These are phyloP conservation scores for Ganoderma lucidum DNA, from an alignment of 1,284 basidiomycete species.

Conservation along the genomic window DNA sequence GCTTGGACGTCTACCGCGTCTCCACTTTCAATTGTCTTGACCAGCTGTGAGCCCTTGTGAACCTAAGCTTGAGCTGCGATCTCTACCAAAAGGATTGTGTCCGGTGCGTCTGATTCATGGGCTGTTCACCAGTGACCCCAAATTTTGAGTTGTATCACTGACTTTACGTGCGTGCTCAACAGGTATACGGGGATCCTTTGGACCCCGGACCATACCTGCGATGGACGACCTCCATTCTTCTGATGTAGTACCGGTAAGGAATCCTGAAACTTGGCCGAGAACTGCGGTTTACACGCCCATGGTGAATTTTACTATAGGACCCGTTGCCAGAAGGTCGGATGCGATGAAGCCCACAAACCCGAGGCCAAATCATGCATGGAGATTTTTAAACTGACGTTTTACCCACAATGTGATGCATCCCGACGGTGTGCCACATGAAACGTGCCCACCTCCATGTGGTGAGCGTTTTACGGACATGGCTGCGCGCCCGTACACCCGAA, in stretches of 20 bases:
- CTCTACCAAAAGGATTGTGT: background rate
- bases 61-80: background rate
- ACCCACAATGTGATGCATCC: background rate
- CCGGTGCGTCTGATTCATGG: background rate
- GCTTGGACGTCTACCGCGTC: background rate
- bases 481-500: background rate
- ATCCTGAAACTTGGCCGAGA: background rate
- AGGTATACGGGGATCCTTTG: background rate
- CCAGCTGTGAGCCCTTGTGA: too few relatives aligned
- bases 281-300: background rate
- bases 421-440: too few relatives aligned
- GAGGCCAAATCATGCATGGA: background rate
- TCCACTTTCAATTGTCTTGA: background rate
- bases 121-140: background rate
- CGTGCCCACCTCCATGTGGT: too few relatives aligned
- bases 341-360: background rate
- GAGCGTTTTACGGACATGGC: background rate
- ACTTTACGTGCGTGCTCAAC: background rate
- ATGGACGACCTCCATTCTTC: background rate
- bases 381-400: background rate
- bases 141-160: background rate
- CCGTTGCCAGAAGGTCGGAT: background rate
- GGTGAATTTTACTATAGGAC: background rate
- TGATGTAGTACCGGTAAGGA: background rate
- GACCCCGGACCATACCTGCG: background rate